Percentiles rank a stretch among this genome's conserved stretches.
Conservation (phyloP, 1,284 basidiomycete species). For the Tylopilus sp. region DNA sequence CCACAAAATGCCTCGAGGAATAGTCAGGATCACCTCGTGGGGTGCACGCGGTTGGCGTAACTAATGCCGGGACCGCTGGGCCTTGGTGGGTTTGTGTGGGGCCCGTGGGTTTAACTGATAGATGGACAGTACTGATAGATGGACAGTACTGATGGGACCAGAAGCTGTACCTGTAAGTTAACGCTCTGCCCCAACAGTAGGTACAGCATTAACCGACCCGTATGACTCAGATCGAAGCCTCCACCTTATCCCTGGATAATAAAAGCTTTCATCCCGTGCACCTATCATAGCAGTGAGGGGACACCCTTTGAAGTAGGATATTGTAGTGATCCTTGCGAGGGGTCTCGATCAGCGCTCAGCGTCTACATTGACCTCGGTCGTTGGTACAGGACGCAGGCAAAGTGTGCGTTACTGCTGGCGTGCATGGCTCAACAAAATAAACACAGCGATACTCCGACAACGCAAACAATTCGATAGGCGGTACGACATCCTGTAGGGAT, state of each 20-base stretch:
- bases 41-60: slow-evolving; percentile 7
- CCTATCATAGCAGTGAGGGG: too few species aligned
- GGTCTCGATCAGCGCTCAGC: too few species aligned
- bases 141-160: slow-evolving; percentile 7
- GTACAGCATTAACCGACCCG: not conserved
- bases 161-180: not conserved
- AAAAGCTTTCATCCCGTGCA: too few species aligned
- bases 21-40: slow-evolving; percentile 15
- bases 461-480: not conserved
- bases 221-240: not conserved
- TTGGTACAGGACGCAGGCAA: not conserved
- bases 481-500: too few species aligned
- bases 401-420: not conserved
- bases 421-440: not conserved
- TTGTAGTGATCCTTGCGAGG: too few species aligned
- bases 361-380: too few species aligned
- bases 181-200: not conserved
- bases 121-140: slow-evolving; percentile 6
- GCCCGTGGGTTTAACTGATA: not conserved
- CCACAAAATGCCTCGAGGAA: slow-evolving; percentile 12
- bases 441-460: not conserved
- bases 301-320: too few species aligned
- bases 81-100: not conserved
- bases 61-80: not conserved
- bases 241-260: not conserved